Evolutionary conservation across 208 protist species (phyloP), one percentile per base, ranked within the genome.

Genomic region (Trypanosoma mega): DNA sequence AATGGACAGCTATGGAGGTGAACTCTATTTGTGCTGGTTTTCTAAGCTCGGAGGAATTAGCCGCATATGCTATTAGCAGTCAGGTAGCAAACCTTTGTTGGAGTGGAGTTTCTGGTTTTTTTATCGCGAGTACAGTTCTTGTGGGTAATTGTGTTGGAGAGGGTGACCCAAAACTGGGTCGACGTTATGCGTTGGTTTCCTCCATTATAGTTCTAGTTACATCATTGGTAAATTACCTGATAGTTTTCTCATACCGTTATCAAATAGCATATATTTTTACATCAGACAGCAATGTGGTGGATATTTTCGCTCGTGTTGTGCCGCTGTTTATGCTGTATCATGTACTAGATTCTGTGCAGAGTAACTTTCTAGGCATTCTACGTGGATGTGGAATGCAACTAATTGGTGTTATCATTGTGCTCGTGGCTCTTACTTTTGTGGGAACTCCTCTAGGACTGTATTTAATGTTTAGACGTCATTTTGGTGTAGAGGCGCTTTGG

Each of bases 1-100:
- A 92, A 61, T 92, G 87, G 87, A 82, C 86, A 14, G 87, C 82
- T 39, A 63, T 94, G 27, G 84, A 92, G 57, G 63, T 94, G 50
- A 90, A 90, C 59, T 78, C 76, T 37, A 49, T 94, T 18, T 83
- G 76, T 0, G 76, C 74, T 20, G 84, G 84, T 34, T 90, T 87
- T 63, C 72, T 78, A 21, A 58, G 67, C 7, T 30, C 72, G 1
- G 68, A 55, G 4, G 76, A 89, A 47, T 78, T 94, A 20, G 84
- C 73, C 0, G 84, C 80, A 36, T 94, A 76, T 77, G 79, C 80
- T 29, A 88, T 94, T 63, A 89, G 77, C 20, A 56, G 85, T 27
- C 81, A 92, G 62, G 50, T 90, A 47, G 80, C 89, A 53, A 79
- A 81, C 50, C 36, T 90, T 12, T 85, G 88, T 67, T 94, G 84